Conservation (phyloP, 345 rosid species). For the Euphorbia lathyris region DNA sequence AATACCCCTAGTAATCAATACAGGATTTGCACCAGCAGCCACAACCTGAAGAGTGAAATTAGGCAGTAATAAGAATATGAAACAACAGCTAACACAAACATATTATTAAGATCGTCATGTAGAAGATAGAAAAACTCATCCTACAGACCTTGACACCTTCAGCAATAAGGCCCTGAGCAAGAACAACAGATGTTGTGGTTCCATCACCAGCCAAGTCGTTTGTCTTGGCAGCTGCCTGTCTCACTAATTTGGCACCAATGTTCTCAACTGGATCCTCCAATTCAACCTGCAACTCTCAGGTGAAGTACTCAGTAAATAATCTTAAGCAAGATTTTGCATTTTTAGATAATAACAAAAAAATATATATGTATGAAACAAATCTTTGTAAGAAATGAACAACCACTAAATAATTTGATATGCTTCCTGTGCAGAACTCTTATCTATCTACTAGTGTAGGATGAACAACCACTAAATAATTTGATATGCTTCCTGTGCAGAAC, state of each 20-base stretch:
- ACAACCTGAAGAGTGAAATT: conserved; percentile 54
- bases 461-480: not conserved
- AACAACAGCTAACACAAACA: not conserved
- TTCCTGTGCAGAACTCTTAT: not conserved
- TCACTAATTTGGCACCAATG: conserved; percentile 92
- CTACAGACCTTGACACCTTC: conserved; percentile 88
- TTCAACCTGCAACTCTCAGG: conserved; percentile 57
- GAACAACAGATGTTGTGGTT: conserved; percentile 97
- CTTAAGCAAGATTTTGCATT: not conserved
- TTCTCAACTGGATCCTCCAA: conserved; percentile 98
- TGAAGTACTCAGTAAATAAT: not conserved
- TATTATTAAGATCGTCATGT: not conserved
- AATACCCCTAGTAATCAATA: conserved; percentile 88
- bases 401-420: not conserved
- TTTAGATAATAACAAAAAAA: too few relatives aligned
- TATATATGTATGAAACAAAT: too few relatives aligned
- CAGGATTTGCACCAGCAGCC: conserved; percentile 99
- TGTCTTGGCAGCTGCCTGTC: conserved; percentile 98
- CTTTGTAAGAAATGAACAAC: too few relatives aligned
- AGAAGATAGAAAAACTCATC: not conserved
- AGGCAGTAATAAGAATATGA: not conserved
- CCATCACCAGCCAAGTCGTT: conserved; percentile 99
- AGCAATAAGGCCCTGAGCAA: conserved; percentile 93
- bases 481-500: not conserved
- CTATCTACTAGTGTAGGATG: too few relatives aligned